Percentiles rank a stretch among this genome's conserved stretches.
Evolutionary conservation across 1,284 basidiomycete species (phyloP).

Genomic region (Vanrija sp.): DNA sequence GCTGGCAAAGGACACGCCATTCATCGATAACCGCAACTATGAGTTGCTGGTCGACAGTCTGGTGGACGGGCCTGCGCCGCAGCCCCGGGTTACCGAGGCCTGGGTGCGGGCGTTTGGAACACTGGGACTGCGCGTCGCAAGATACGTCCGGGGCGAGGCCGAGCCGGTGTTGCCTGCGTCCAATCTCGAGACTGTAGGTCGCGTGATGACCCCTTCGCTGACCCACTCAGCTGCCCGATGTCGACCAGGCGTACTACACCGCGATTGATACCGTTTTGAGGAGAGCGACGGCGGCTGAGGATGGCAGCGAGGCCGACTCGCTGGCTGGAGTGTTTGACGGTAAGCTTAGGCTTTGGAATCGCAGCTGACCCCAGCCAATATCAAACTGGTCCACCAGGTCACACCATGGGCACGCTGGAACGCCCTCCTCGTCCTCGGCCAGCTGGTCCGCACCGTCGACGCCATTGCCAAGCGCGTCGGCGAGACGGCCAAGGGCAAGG

Average conservation of each 20-base stretch:
- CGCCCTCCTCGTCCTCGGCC: slow-evolving; percentile 2
- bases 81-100: slow-evolving; percentile 1
- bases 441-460: slow-evolving; percentile 10
- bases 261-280: slow-evolving; percentile 2
- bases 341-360: background rate
- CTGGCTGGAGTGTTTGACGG: background rate
- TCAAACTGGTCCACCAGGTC: background rate
- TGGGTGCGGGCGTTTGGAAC: slow-evolving; percentile 5
- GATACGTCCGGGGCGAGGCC: slow-evolving; percentile 2
- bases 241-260: slow-evolving; percentile 4
- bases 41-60: slow-evolving; percentile 7
- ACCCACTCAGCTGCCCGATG: background rate
- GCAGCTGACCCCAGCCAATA: too few relatives aligned
- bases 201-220: background rate
- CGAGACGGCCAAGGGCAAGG: slow-evolving; percentile 18
- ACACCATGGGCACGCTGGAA: background rate
- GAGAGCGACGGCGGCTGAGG: background rate
- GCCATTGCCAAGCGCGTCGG: slow-evolving; percentile 8
- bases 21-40: slow-evolving; percentile 16
- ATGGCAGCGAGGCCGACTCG: background rate
- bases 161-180: background rate
- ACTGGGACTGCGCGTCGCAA: background rate
- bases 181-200: background rate
- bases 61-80: background rate
- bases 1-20: background rate